Base-by-base conservation (phyloP, 768 basidiomycete species). In the Nidula microcarpa region DNA sequence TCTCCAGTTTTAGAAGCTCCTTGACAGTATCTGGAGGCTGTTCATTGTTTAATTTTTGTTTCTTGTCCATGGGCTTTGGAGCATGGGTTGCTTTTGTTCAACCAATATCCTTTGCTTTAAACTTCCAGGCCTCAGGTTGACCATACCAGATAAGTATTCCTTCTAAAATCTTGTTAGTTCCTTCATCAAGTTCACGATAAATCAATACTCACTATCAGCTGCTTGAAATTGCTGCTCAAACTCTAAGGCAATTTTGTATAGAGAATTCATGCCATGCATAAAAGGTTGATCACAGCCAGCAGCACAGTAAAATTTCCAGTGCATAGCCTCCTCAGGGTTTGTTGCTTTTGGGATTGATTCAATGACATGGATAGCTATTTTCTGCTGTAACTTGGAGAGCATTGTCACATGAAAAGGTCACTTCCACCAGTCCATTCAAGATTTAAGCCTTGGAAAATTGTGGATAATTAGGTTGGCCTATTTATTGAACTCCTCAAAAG, bases 391-490 rank as follows among this genome's bases (percentile, higher is more conserved):
- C 13, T 23, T 32, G 43, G 54, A 61, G 5, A 74, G 52, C 66
- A 71, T 71, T 4, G 51, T 35, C 1, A 70, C 68, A 57, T 65
- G 63, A 1, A 51, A 43, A 6, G 49, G 47, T 0, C 63, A 56
- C 17, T 60, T 37, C 71, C 69, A 75, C 72, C 73, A 75, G 1
- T 54, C 41, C 32, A 72, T 48, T 71, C 72, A 73, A 5, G 32
- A 11, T 23, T 51, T 32, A n/a, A 56, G 50, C 23, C 50, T 32
- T 7, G 67, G 65, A 51, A 65, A 67, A 36, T 63, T 58, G 1
- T 46, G 33, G 4, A 64, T 50, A 18, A 68, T 46, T 0, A 33
- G 32, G 5, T 34, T 37, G 4, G 55, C 57, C 1, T 45, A 34
- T 0, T 6, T 0, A 2, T 35, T 18, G 50, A 68, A 64, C 1